These are phyloP conservation scores for Sporothrix humicola DNA, from an alignment of 2,329 filamentous ascomycete genomes.

Conservation along the genomic window DNA sequence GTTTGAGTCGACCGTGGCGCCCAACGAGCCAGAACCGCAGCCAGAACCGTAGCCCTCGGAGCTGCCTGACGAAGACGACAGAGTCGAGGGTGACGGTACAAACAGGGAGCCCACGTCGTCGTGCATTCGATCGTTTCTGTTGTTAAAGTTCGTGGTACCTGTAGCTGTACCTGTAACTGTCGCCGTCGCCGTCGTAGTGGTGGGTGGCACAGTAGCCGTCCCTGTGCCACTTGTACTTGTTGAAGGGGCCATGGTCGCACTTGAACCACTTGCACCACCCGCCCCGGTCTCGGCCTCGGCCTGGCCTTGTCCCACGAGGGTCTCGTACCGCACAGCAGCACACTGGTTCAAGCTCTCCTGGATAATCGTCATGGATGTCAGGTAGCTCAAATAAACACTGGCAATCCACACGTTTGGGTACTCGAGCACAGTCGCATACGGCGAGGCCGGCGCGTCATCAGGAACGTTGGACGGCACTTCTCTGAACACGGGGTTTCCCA, in stretches of 20 bases:
- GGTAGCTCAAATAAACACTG: slow-evolving; percentile 47
- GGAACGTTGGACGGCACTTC: slow-evolving; percentile 40
- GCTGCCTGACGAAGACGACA: background rate
- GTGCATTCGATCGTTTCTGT: background rate
- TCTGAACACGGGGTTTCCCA: slow-evolving; percentile 22
- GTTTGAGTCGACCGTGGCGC: no score
- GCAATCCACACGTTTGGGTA: slow-evolving; percentile 46
- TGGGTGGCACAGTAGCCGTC: slow-evolving; percentile 7
- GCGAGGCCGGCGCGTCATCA: slow-evolving; percentile 43
- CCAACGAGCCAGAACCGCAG: no score
- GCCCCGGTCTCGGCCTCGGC: background rate
- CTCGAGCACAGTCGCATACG: slow-evolving; percentile 45
- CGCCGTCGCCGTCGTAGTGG: background rate
- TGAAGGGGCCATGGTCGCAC: background rate
- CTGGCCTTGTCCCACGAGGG: background rate
- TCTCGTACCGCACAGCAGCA: slow-evolving; percentile 34
- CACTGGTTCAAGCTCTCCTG: slow-evolving; percentile 48
- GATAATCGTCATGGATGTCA: slow-evolving; percentile 50
- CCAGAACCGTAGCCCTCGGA: background rate
- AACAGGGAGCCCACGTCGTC: background rate
- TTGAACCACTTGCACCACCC: background rate
- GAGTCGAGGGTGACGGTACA: background rate
- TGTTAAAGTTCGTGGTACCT: background rate
- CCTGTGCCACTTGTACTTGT: background rate
- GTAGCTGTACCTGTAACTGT: no score